Conservation (phyloP, 805 yeast species). For the Candida railenensis region DNA sequence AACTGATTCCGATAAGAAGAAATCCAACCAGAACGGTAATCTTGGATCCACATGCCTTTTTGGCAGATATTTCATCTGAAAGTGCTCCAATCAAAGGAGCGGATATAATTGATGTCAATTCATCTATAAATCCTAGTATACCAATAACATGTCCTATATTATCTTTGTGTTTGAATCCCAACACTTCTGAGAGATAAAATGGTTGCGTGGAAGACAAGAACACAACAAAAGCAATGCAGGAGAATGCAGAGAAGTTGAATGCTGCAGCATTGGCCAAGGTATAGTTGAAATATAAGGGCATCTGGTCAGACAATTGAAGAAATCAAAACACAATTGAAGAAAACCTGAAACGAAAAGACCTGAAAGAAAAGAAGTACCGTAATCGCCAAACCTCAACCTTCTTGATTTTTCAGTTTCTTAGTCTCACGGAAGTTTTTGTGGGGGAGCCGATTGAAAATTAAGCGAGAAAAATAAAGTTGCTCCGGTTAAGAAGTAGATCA, state of each 20-base stretch:
- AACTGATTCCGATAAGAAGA: constrained; percentile 43
- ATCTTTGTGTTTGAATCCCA: constrained; percentile 20
- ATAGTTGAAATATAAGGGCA: constrained; percentile 4
- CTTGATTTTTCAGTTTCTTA: too few species aligned
- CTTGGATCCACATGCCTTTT: constrained; percentile 47
- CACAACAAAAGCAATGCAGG: constrained; percentile 37
- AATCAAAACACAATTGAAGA: too few species aligned
- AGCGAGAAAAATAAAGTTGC: too few species aligned
- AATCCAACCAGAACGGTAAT: constrained; percentile 51
- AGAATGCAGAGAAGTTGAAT: constrained; percentile 35
- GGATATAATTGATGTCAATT: constrained; percentile 48
- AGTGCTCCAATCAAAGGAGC: constrained; percentile 66
- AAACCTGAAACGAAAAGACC: too few species aligned
- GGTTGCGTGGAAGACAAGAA: constrained; percentile 42
- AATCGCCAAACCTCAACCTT: too few species aligned
- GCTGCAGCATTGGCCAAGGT: constrained; percentile 16
- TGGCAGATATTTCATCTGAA: constrained; percentile 48
- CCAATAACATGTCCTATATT: constrained; percentile 36
- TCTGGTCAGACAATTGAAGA: background rate
- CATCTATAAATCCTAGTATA: constrained; percentile 52
- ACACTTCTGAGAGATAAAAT: constrained; percentile 33
- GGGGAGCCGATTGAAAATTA: too few species aligned
- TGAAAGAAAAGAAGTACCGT: background rate
- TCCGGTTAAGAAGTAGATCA: too few species aligned
- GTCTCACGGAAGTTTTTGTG: too few species aligned